These are phyloP conservation scores for Penstemon davidsonii DNA, from an alignment of 257 asterid species.

Conservation along the genomic window DNA sequence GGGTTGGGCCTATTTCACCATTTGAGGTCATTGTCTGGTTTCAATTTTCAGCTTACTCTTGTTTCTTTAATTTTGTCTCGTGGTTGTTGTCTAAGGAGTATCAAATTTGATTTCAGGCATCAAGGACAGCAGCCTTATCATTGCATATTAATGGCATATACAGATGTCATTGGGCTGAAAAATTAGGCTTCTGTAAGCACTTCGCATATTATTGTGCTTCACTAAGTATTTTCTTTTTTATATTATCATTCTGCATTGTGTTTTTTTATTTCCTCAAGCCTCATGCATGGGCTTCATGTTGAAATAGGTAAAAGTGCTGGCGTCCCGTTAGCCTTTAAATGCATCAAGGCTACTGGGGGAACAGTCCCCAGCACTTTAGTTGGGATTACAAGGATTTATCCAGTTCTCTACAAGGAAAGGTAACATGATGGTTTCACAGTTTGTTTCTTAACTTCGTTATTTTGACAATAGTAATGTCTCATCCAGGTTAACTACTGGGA, in stretches of 20 bases:
- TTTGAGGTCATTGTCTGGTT: constrained; percentile 61
- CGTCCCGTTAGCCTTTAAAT: constrained; percentile 77
- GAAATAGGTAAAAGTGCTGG: constrained; percentile 65
- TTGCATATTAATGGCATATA: constrained; percentile 88
- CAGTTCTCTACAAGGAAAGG: constrained; percentile 91
- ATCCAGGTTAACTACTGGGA: constrained; percentile 68
- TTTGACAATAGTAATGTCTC: constrained; percentile 28
- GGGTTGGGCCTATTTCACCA: constrained; percentile 84
- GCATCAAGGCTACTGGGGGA: constrained; percentile 87
- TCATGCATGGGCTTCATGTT: constrained; percentile 27
- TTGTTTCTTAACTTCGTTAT: constrained; percentile 13
- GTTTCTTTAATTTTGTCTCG: constrained; percentile 13
- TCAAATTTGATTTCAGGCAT: constrained; percentile 52
- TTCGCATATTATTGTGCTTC: constrained; percentile 23
- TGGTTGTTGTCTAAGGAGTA: constrained; percentile 23
- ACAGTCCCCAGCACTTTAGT: constrained; percentile 77
- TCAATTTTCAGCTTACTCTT: constrained; percentile 25
- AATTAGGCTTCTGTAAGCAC: constrained; percentile 84
- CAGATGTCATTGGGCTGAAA: constrained; percentile 98
- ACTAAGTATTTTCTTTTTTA: background rate
- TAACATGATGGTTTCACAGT: constrained; percentile 34
- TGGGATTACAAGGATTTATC: constrained; percentile 81
- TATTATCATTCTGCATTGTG: constrained; percentile 16
- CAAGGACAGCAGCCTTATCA: constrained; percentile 49
- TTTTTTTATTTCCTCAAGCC: constrained; percentile 32